phyloP scores from a whole-genome alignment of 345 rosid species.

The Trapa incisa region DNA sequence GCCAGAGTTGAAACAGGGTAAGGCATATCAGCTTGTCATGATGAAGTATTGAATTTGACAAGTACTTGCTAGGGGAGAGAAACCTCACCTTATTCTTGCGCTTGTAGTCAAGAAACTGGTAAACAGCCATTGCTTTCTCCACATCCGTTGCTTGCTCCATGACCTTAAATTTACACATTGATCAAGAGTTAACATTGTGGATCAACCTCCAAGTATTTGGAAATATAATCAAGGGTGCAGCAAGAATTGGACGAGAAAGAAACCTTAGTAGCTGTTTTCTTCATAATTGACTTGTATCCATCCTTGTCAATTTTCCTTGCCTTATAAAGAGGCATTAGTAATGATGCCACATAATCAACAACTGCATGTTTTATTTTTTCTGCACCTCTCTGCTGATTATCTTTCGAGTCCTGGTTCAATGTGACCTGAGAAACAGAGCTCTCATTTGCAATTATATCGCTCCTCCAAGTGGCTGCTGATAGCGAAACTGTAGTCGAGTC shows the following conservation, averaged over 20 bases:
- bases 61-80: not conserved
- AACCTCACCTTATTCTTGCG: conserved; percentile 77
- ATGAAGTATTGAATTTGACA: not conserved
- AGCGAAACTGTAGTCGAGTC: conserved; percentile 69
- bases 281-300: conserved; percentile 95
- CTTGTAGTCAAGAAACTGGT: conserved; percentile 87
- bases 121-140: conserved; percentile 82
- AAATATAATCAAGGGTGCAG: conserved; percentile 2
- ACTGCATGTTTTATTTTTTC: conserved; percentile 84
- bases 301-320: conserved; percentile 92
- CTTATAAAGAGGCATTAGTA: conserved; percentile 95
- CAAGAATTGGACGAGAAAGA: not conserved
- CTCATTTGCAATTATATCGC: conserved; percentile 53
- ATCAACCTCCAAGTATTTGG: not conserved
- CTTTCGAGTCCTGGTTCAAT: conserved; percentile 60
- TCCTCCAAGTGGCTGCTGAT: conserved; percentile 45
- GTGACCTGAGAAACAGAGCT: conserved; percentile 83
- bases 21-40: not conserved
- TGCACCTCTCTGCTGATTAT: conserved; percentile 50
- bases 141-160: conserved; percentile 92
- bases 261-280: conserved; percentile 95
- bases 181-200: conserved; percentile 4
- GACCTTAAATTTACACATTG: conserved; percentile 34
- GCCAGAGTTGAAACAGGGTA: not conserved
- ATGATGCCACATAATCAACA: conserved; percentile 89